phyloP scores from a whole-genome alignment of 2,329 filamentous ascomycete genomes.

The Colletotrichum karsti region DNA sequence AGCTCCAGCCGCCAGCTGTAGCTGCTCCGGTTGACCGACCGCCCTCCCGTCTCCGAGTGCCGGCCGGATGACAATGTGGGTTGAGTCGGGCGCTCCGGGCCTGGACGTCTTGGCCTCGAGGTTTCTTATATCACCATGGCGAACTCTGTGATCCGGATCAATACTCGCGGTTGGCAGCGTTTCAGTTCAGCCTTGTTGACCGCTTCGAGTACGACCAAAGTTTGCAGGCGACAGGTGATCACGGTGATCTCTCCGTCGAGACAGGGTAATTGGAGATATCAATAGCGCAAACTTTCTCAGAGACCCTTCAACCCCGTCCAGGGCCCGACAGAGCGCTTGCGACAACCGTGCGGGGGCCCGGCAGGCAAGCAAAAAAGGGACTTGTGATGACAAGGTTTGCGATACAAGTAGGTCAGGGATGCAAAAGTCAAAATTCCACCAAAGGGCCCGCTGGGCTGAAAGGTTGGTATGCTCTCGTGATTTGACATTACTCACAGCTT shows the following conservation, averaged over 20 bases:
- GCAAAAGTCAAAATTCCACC: slow-evolving; percentile 21
- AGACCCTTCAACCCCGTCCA: slow-evolving; percentile 13
- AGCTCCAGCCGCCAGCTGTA: background rate
- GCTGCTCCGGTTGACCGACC: background rate
- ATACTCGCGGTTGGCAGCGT: slow-evolving; percentile 2
- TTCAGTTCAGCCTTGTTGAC: slow-evolving; percentile 28
- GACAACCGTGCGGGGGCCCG: slow-evolving; percentile 1
- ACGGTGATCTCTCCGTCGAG: slow-evolving; percentile 22
- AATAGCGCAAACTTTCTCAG: slow-evolving; percentile 26
- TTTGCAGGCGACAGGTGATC: slow-evolving; percentile 21
- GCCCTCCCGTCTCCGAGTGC: slow-evolving; percentile 3
- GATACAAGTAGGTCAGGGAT: slow-evolving; percentile 15
- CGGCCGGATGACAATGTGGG: background rate
- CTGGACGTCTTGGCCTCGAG: background rate
- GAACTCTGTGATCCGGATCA: slow-evolving; percentile 10
- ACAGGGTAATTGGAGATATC: slow-evolving; percentile 11
- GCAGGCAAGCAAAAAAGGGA: slow-evolving; percentile 9
- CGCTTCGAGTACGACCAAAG: slow-evolving; percentile 8
- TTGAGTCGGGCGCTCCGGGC: background rate
- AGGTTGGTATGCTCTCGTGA: background rate
- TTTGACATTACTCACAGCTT: slow-evolving; percentile 7
- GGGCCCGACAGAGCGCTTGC: background rate
- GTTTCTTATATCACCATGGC: slow-evolving; percentile 19
- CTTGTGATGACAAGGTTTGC: slow-evolving; percentile 20
- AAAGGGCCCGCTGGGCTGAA: background rate